Base-by-base conservation (phyloP, 1,284 basidiomycete genomes). In the Uromyces viciae-fabae region DNA sequence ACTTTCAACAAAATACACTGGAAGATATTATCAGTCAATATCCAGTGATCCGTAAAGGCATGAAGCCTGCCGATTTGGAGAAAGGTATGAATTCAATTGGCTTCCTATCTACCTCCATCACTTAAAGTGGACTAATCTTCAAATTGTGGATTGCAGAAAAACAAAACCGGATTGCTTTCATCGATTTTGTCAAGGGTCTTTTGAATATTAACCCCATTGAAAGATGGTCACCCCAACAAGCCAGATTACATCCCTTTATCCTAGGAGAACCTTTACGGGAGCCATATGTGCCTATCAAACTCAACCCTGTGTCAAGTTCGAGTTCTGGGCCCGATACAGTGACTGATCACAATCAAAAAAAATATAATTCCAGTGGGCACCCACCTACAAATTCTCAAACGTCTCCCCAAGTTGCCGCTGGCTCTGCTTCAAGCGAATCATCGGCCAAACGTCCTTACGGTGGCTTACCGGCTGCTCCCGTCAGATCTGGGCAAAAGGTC, bases 201-300 rank as follows among this genome's bases (percentile, higher is more conserved):
- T 88, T 99, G 81, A 93, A 97, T 86, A 88, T 98, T 88, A 94
- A 99, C 85, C 96, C 97, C 22, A 91, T 95, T 81, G 92, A 94
- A 84, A 89, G 96, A 82, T 99, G 96, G 97, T 93, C 95, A 11
- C 96, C 97, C 38, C 94, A 98, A 85, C 95, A 99, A 87, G 96
- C 96, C 52, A 90, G 93, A 81, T 88, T 93, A 85, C 97, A 99
- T 87, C 96, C 96, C 3, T 99, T 99, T 87, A 98, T 99, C 84
- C 97, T 95, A 14, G 95, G 96, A 79, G 96, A 98, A 87, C 95
- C 94, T 86, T 97, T 92, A 85, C 91, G 90, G 14, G 94, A 93
- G 82, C 81, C 81, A 4, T 78, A 79, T 62, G 43, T 82, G 36
- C 81, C 81, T 3, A 73, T 74, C 15, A 81, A 76, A 40, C 69